Percentiles rank a stretch among this genome's conserved stretches.
These are phyloP conservation scores for Groenewaldozyma salmanticensis DNA, from an alignment of 805 yeast species.

Conservation along the genomic window DNA sequence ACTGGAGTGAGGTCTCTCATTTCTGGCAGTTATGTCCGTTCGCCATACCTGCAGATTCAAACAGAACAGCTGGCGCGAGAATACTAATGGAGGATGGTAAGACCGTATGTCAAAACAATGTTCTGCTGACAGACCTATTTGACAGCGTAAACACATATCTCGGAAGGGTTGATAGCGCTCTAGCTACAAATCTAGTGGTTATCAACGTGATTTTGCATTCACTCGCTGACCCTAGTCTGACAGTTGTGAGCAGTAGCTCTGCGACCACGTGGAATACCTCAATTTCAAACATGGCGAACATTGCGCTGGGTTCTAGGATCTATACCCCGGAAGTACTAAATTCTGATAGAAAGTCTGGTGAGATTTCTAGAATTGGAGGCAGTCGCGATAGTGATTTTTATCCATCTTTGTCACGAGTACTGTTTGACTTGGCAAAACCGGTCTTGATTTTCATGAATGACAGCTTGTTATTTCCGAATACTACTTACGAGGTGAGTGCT, in stretches of 20 bases:
- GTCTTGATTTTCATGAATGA: slow-evolving; percentile 3
- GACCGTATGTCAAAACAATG: slow-evolving; percentile 12
- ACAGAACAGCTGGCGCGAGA: background rate
- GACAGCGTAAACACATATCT: slow-evolving; percentile 28
- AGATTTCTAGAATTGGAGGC: background rate
- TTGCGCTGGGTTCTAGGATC: slow-evolving; percentile 4
- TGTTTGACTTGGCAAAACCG: slow-evolving; percentile 3
- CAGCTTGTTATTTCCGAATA: background rate
- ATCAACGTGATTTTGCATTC: slow-evolving; percentile 31
- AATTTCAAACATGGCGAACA: too few species aligned
- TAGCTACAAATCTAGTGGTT: slow-evolving; percentile 33
- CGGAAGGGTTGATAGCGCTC: slow-evolving; percentile 34
- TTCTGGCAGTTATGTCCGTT: slow-evolving; percentile 48
- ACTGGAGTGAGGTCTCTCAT: slow-evolving; percentile 35
- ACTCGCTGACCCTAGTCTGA: slow-evolving; percentile 2
- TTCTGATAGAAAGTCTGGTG: slow-evolving; percentile 5
- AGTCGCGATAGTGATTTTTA: background rate
- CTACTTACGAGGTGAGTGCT: background rate
- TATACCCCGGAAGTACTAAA: slow-evolving; percentile 14
- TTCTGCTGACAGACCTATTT: slow-evolving; percentile 13
- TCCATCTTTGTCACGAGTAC: slow-evolving; percentile 1
- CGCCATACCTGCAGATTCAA: slow-evolving; percentile 5
- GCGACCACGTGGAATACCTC: too few species aligned
- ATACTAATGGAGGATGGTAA: slow-evolving; percentile 1
- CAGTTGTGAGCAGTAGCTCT: too few species aligned